phyloP scores from a whole-genome alignment of 164 flowering plant genomes.

The Annona squamosa region DNA sequence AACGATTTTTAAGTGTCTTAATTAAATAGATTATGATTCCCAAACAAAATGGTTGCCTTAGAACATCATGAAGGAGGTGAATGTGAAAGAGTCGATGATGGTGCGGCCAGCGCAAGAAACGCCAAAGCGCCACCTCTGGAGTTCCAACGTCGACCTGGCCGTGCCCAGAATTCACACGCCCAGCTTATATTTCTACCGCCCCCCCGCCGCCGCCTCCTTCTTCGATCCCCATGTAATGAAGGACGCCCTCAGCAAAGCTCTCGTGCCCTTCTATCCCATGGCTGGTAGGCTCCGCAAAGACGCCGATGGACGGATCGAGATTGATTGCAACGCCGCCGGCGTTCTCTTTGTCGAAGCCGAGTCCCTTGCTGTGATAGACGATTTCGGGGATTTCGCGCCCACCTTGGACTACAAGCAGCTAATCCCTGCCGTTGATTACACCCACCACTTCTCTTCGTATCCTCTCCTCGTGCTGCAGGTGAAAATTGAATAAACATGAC shows the following conservation, averaged over 20 bases:
- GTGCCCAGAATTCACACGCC: conserved; percentile 28
- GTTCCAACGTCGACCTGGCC: conserved; percentile 23
- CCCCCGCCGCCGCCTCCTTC: conserved; percentile 19
- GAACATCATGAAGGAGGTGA: neutral
- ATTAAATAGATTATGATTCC: too few species aligned
- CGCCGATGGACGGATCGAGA: conserved; percentile 30
- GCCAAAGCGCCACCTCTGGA: conserved; percentile 22
- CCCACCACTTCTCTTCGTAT: conserved; percentile 26
- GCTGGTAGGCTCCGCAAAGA: conserved; percentile 33
- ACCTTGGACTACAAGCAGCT: conserved; percentile 24
- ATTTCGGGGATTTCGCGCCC: conserved; percentile 38
- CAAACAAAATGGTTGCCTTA: too few species aligned
- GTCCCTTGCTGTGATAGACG: conserved; percentile 22
- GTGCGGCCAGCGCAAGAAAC: conserved; percentile 22
- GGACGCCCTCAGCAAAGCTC: conserved; percentile 26
- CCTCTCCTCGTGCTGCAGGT: conserved; percentile 41
- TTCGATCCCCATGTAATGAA: conserved; percentile 21
- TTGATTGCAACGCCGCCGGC: conserved; percentile 35
- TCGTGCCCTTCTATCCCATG: conserved; percentile 39
- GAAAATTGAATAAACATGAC: neutral
- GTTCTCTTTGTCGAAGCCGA: conserved; percentile 33
- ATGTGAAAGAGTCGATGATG: conserved; percentile 19
- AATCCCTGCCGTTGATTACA: conserved; percentile 32
- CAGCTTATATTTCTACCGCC: conserved; percentile 21
- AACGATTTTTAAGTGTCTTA: too few species aligned